Conservation (phyloP, 129 eudicot species). For the Kitagawia praeruptora region DNA sequence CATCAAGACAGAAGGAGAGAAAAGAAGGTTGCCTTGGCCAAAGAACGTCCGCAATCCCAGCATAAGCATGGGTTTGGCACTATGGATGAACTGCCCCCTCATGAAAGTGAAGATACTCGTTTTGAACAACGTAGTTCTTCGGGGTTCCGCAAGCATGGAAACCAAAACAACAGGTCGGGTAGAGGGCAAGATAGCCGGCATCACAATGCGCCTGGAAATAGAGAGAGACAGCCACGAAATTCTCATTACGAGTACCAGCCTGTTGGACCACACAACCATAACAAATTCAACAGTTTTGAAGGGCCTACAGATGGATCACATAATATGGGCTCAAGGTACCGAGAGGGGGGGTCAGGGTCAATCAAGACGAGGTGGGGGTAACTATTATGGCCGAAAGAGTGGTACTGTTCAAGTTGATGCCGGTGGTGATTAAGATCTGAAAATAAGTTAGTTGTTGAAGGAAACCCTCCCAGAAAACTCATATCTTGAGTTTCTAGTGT, state of each 20-base stretch:
- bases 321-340: slow-evolving; percentile 33
- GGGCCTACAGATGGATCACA: slow-evolving; percentile 37
- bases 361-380: slow-evolving; percentile 65
- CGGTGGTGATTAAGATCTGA: slow-evolving; percentile 29
- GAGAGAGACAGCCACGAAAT: slow-evolving; percentile 58
- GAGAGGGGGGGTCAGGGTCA: slow-evolving; percentile 54
- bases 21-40: slow-evolving; percentile 33
- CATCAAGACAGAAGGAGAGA: slow-evolving; percentile 39
- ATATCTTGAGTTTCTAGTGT: not conserved
- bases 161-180: slow-evolving; percentile 35
- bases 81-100: slow-evolving; percentile 22
- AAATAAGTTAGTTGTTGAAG: slow-evolving; percentile 10
- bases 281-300: slow-evolving; percentile 27
- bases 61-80: slow-evolving; percentile 15
- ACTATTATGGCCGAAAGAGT: slow-evolving; percentile 42
- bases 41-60: slow-evolving; percentile 35
- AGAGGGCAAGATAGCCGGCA: slow-evolving; percentile 41
- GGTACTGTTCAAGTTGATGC: slow-evolving; percentile 26
- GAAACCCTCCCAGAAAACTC: not conserved
- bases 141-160: slow-evolving; percentile 46
- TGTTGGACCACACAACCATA: slow-evolving; percentile 48
- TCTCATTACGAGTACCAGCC: slow-evolving; percentile 83
- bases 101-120: slow-evolving; percentile 11
- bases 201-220: slow-evolving; percentile 29
- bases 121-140: slow-evolving; percentile 34